A percentile compares a stretch with the other conserved stretches of the same genome.
These are phyloP conservation scores for Knoxia roxburghii DNA, from an alignment of 257 asterid species.

Conservation along the genomic window DNA sequence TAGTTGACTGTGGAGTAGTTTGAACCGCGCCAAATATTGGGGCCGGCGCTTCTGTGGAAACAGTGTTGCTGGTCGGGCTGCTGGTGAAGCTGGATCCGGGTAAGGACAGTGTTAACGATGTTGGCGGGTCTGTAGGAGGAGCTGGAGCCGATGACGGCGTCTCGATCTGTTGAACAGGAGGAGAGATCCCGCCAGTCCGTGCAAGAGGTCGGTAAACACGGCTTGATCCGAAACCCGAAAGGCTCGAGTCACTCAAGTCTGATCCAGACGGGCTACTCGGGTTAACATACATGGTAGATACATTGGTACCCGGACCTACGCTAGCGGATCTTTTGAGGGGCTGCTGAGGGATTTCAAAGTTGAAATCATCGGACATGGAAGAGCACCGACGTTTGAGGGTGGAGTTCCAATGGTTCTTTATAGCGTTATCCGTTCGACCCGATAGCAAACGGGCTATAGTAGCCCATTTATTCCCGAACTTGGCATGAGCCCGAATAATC, in stretches of 20 bases:
- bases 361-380: slow-evolving; percentile 65
- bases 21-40: slow-evolving; percentile 7
- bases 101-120: slow-evolving; percentile 49
- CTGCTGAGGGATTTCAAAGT: slow-evolving; percentile 51
- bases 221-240: slow-evolving; percentile 30
- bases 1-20: background rate
- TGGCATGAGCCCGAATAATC: slow-evolving; percentile 63
- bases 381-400: slow-evolving; percentile 68
- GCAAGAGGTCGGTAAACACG: slow-evolving; percentile 51
- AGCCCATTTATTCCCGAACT: slow-evolving; percentile 76
- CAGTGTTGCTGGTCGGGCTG: background rate
- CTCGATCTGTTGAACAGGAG: slow-evolving; percentile 25
- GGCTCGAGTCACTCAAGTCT: slow-evolving; percentile 52
- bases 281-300: slow-evolving; percentile 38
- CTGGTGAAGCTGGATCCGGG: slow-evolving; percentile 45
- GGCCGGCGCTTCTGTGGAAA: background rate
- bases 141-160: slow-evolving; percentile 7
- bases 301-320: slow-evolving; percentile 42
- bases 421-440: slow-evolving; percentile 83
- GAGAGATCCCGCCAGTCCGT: slow-evolving; percentile 50
- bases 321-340: slow-evolving; percentile 61
- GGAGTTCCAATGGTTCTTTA: slow-evolving; percentile 85
- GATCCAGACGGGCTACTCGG: slow-evolving; percentile 70
- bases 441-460: slow-evolving; percentile 61
- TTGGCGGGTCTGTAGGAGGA: slow-evolving; percentile 43